Evolutionary conservation across 108 stramenopile genomes (phyloP), one percentile per base, ranked within the genome.

Genomic region (Skeletonema costatum): DNA sequence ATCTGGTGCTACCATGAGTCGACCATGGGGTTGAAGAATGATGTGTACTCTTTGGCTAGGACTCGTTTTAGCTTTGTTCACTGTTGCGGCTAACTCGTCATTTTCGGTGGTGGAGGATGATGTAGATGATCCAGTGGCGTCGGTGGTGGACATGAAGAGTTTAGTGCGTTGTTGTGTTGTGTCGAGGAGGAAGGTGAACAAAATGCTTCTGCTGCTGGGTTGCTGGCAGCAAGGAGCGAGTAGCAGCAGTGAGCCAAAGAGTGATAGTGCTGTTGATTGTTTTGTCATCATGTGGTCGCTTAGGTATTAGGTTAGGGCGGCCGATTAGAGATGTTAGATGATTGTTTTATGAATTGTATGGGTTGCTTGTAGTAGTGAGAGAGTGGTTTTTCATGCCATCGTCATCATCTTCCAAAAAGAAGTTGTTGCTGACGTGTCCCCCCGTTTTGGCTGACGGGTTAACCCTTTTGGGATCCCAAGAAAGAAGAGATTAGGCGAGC

Each of bases 21-120:
- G 69, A 91, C 90, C 91, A 98, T 94, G 19, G 97, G 97, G 38
- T 91, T 79, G 71, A 98, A 98, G 77, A 98, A 98, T 10, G 95
- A 92, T 31, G 84, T 78, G 74, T 98, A 98, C 71, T 98, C 98
- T 66, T 87, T 66, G 31, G 82, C 69, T 46, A 98, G 74, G 14
- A 91, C 90, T 32, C 80, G 81, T 64, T 93, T 95, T 70, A 95
- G 70, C 46, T 85, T 78, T 10, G 81, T 36, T 13, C n/a, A 86
- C 62, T 21, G 77, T 56, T 25, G 32, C 36, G 30, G 78, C 33
- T 53, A 80, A 32, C 46, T 78, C 25, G 1, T 46, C 60, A 39
- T 31, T 33, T 35, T 60, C 35, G 21, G 16, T 29, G 70, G 31
- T 19, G 59, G 14, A 19, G 13, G 21, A 31, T 30, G 58, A 31